Base-by-base conservation (phyloP, 179 eudicot genomes). In the Pouteria campechiana region DNA sequence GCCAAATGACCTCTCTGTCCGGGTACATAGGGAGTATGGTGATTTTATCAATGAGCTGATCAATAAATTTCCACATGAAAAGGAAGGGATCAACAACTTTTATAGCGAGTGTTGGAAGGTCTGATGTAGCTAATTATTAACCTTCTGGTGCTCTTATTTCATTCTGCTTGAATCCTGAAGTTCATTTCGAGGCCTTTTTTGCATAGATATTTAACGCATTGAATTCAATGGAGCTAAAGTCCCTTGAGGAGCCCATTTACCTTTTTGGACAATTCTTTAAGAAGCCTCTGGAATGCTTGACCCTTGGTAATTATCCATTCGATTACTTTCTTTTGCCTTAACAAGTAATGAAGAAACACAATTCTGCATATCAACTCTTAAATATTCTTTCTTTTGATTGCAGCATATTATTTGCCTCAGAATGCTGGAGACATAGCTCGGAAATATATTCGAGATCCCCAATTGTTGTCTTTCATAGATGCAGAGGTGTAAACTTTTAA, bases 201-300 rank as follows among this genome's bases (percentile, higher is more conserved):
- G 32, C 50, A 42, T 61, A 92, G 99, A 72, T 87, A 37, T 92
- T 83, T 65, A 87, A 87, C 64, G 80, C 99, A 30, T 64, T 92
- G 81, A 92, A 87, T 68, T 75, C 99, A 19, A 40, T 92, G 79
- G 90, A 92, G 64, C 63, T 92, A 70, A 92, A 92, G 65, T 92
- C 94, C 32, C 92, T 92, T 44, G 99, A 92, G 66, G 99, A 92
- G 61, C 96, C 94, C n/a, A 76, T 92, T 48, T 92, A 92, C 61
- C 94, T 92, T 44, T 92, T 88, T 33, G 93, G 93, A 11, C 96
- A 92, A 62, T 92, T 92, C 70, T 77, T 83, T 32, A 84, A 72
- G 62, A 87, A 92, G 76, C 99, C 99, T 38, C 47, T 74, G 22
- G 99, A 75, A 69, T 92, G 99, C 65, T 74, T 83, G 64, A 87